Conservation (phyloP, 768 basidiomycete genomes). For the Termitomyces sp. region DNA sequence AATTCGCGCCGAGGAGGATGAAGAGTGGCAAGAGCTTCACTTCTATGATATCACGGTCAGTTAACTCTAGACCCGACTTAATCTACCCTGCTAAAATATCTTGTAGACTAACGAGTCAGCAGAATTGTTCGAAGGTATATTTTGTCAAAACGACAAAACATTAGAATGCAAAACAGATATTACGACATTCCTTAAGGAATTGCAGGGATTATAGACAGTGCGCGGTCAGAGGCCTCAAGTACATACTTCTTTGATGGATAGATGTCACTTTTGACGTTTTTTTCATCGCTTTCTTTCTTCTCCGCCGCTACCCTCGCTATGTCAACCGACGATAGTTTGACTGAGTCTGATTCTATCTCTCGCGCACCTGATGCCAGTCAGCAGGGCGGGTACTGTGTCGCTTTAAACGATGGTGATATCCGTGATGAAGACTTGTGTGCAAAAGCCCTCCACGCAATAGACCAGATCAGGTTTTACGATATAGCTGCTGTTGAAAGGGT, state of each 20-base stretch:
- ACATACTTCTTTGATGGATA: slow-evolving; percentile 8
- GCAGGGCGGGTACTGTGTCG: background rate
- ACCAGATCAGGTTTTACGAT: slow-evolving; percentile 10
- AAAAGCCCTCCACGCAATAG: slow-evolving; percentile 8
- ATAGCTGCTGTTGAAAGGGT: slow-evolving; percentile 11
- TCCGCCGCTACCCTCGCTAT: slow-evolving; percentile 6
- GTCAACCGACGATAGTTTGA: slow-evolving; percentile 34
- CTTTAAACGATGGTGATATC: background rate
- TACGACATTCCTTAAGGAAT: slow-evolving; percentile 52
- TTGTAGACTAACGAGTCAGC: slow-evolving; percentile 56
- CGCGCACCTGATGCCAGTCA: background rate
- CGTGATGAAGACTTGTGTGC: slow-evolving; percentile 3
- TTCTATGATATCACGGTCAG: slow-evolving; percentile 64
- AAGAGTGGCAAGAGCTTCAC: slow-evolving; percentile 64
- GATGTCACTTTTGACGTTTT: slow-evolving; percentile 5
- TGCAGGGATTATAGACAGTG: slow-evolving; percentile 41
- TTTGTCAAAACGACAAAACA: slow-evolving; percentile 48
- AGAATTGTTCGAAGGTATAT: slow-evolving; percentile 53
- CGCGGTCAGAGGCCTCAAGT: background rate
- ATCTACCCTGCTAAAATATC: slow-evolving; percentile 5
- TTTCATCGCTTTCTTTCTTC: background rate
- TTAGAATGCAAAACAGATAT: slow-evolving; percentile 54
- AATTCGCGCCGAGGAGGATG: slow-evolving; percentile 76
- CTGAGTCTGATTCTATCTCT: slow-evolving; percentile 47
- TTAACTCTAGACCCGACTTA: slow-evolving; percentile 4